Conservation (phyloP, 306 rosid species). For the Luffa acutangula region DNA sequence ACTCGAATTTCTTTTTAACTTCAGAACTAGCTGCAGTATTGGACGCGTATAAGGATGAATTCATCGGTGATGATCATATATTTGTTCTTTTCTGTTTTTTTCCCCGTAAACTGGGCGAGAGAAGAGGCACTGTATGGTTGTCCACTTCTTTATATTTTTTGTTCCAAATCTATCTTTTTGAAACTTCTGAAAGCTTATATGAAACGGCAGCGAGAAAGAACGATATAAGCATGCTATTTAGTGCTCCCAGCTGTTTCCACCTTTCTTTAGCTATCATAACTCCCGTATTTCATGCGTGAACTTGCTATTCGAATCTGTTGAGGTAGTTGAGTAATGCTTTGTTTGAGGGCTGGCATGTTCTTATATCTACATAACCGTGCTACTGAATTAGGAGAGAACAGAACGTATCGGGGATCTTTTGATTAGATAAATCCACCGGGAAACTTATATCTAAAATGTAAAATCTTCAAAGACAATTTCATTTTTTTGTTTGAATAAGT, state of each 20-base stretch:
- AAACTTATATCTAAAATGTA: not conserved
- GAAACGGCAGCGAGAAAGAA: not conserved
- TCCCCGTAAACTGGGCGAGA: not conserved
- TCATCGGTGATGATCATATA: not conserved
- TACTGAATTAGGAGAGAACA: not conserved
- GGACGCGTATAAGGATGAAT: not conserved
- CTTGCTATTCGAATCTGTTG: not conserved
- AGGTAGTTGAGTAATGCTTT: not conserved
- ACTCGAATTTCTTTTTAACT: not conserved
- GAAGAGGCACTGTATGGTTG: not conserved
- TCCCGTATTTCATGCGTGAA: not conserved
- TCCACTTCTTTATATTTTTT: not conserved
- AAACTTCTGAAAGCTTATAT: not conserved
- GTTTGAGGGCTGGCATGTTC: not conserved
- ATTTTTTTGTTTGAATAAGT: not conserved
- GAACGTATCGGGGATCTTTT: not conserved
- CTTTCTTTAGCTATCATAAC: not conserved
- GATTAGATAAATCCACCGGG: not conserved
- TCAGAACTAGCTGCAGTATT: not conserved
- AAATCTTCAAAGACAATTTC: not conserved
- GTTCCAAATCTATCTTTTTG: not conserved
- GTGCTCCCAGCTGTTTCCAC: not conserved
- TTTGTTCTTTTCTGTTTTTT: not conserved
- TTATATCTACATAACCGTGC: not conserved
- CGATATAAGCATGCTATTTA: not conserved